These are phyloP conservation scores for Syzygium malaccense DNA, from an alignment of 441 rosid genomes.

Conservation along the genomic window DNA sequence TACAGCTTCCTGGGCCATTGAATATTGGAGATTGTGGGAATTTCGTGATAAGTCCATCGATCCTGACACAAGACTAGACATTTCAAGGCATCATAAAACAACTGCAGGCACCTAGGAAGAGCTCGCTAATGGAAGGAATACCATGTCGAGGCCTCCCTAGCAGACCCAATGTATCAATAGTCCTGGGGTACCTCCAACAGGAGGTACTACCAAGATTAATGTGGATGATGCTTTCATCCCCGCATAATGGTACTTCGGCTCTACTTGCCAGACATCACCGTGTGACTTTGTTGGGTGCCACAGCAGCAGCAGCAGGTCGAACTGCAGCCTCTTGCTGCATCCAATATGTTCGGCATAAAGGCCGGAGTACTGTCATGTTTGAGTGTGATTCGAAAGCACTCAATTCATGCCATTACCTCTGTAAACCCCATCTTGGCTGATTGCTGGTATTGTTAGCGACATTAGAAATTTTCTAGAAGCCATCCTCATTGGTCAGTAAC, in stretches of 20 bases:
- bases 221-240: background rate
- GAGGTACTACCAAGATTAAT: background rate
- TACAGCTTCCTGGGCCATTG: background rate
- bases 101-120: background rate
- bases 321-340: background rate
- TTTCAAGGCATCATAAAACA: background rate
- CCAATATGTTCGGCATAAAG: background rate
- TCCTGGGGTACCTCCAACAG: background rate
- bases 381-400: background rate
- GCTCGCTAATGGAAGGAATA: background rate
- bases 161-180: background rate
- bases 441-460: background rate
- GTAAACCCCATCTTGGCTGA: background rate
- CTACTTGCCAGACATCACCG: background rate
- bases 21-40: background rate
- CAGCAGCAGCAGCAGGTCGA: background rate
- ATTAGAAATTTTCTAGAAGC: background rate
- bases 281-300: background rate
- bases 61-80: background rate
- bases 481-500: background rate
- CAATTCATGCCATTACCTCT: background rate
- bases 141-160: background rate
- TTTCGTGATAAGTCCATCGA: background rate
- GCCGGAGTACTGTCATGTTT: background rate
- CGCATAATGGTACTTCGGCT: background rate